Evolutionary conservation across 2,329 filamentous ascomycete genomes (phyloP), one percentile per base, ranked within the genome.

Genomic region (Didymella arachidicola): DNA sequence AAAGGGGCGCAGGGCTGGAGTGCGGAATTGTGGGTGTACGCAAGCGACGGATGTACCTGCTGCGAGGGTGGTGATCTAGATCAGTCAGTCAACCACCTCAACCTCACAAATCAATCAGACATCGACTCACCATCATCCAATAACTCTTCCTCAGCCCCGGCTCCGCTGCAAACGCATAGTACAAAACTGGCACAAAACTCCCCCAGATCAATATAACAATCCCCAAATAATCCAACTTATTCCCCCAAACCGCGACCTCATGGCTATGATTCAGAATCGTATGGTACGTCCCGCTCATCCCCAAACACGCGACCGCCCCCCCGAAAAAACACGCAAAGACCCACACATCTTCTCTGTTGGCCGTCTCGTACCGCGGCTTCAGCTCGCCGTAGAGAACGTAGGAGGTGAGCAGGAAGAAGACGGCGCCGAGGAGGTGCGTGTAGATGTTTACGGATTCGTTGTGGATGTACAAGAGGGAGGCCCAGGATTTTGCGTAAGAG

Each of bases 131-230:
- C 83, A 92, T 88, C 14, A 81, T 84, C 80, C 93, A 88, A 76
- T 98, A 98, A 2, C 84, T 73, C 42, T 80, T 82, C 79, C 92
- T 87, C 69, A 94, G 75, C 7, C 75, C 70, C 3, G 87, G 86
- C 62, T 88, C 80, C 70, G 89, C 92, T 22, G 78, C 77, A 62
- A 87, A 85, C 3, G 78, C 80, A 67, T 85, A 85, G 66, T 84
- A 84, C 59, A 99, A 78, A 48, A 91, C 90, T 2, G 95, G 93
- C 44, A 98, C 86, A 72, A 94, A 97, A 74, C 90, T 94, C 7
- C 95, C 95, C 66, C 94, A 91, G 59, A 98, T 98, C 66, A 99
- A 80, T 47, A 89, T 86, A 29, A 98, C 91, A 67, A 99, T 99
- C 7, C 95, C 95, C 5, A 94, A 86, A 75, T 99, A 98, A 75